Evolutionary conservation across 768 basidiomycete species (phyloP).

Genomic region (Punctularia strigosozonata): DNA sequence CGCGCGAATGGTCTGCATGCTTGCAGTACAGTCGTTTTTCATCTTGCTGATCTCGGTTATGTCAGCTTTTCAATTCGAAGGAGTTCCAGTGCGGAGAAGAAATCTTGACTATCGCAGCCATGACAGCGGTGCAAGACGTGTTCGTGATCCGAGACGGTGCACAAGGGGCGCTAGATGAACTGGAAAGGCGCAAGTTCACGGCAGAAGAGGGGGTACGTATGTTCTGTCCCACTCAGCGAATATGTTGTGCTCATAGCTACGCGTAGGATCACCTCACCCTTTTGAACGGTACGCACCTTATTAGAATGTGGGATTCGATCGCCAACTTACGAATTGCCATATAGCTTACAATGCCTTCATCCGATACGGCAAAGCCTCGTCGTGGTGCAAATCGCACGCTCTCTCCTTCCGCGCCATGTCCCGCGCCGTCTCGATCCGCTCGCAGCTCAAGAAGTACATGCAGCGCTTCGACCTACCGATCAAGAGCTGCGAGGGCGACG

Average conservation of each 20-base stretch:
- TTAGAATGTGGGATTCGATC: background rate
- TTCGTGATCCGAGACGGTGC: conserved; percentile 85
- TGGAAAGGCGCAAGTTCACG: conserved; percentile 92
- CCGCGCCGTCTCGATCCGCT: conserved; percentile 84
- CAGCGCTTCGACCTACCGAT: conserved; percentile 73
- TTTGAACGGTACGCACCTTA: conserved; percentile 56
- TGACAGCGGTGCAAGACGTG: conserved; percentile 88
- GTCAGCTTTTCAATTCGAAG: conserved; percentile 75
- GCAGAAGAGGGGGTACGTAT: conserved; percentile 86
- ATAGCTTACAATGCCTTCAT: conserved; percentile 90
- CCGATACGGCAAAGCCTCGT: conserved; percentile 69
- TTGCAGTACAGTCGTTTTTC: background rate
- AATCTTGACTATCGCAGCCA: conserved; percentile 90
- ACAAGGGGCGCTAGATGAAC: conserved; percentile 74
- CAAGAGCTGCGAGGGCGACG: conserved; percentile 86
- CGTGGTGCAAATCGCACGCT: conserved; percentile 90
- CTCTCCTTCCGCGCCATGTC: conserved; percentile 92
- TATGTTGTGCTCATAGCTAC: conserved; percentile 2
- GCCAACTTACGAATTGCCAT: background rate
- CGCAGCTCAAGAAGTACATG: conserved; percentile 95
- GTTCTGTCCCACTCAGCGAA: background rate
- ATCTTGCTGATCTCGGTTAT: conserved; percentile 2
- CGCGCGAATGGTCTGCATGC: conserved; percentile 73
- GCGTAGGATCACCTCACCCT: conserved; percentile 87
- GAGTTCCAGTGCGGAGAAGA: conserved; percentile 89